Base-by-base conservation (phyloP, 208 protist genomes). In the Wallacemonas sp. region DNA sequence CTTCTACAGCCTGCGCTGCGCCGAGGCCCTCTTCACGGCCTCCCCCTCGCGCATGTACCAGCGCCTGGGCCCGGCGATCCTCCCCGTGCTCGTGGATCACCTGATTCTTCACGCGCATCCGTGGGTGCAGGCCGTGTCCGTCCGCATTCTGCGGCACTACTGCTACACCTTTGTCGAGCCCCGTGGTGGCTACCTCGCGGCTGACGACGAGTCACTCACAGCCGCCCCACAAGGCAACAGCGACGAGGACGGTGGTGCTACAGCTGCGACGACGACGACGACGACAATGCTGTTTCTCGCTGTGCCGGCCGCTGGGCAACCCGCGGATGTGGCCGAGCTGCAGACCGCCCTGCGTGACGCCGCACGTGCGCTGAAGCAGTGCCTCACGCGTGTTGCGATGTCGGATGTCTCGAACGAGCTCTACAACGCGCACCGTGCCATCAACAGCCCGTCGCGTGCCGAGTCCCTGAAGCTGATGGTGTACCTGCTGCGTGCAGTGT, bases 381-480 rank as follows among this genome's bases (percentile, higher is more conserved):
- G 93, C 19, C 66, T 96, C 26, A 66, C 72, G 9, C 80, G 71
- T 52, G 77, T 96, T 19, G 80, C 65, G 24, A 61, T 57, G n/a
- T 91, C 81, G 2, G 91, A 96, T 67, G 86, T 96, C 24, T 60
- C 73, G 17, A 87, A 90, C 56, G 91, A 96, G 61, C 80, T 69
- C 73, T 89, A 94, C 78, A 78, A 63, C 46, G 91, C 86, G 19
- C 72, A 90, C 70, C 80, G 81, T 44, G 83, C 84, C 27, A 88
- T 96, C 29, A 52, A 70, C 55, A 71, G 81, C 49, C 78, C 85
- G 12, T n/a, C 81, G 11, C 85, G 91, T 12, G 65, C 72, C 12
- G 84, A 94, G 63, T 61, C 74, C 38, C 81, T 96, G 17, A 85
- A 85, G 64, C 54, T 92, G 9, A 61, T 85, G 55, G 67, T 94